Conservation (phyloP, 2,329 filamentous ascomycete genomes). For the Arthrobotrys conoides region DNA sequence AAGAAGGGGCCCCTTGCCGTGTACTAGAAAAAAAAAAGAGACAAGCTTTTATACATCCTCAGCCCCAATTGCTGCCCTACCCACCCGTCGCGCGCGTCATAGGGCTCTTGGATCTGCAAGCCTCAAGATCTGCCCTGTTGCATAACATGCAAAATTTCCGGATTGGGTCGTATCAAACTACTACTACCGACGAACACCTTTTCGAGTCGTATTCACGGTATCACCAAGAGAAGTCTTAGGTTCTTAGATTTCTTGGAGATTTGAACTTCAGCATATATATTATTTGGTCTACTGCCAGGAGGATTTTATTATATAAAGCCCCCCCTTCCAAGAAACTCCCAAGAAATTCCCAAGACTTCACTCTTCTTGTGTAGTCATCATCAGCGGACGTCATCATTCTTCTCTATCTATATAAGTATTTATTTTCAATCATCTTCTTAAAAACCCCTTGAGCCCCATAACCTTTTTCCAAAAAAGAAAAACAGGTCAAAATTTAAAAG, state of each 20-base stretch:
- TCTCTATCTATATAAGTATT: not conserved
- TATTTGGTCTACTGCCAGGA: too few species aligned
- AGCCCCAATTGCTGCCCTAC: conserved; percentile 4
- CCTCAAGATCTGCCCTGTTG: not conserved
- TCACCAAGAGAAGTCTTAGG: not conserved
- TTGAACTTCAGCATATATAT: too few species aligned
- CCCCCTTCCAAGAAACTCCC: not conserved
- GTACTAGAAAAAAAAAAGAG: too few species aligned
- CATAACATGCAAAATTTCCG: conserved; percentile 16
- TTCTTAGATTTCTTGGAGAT: too few species aligned
- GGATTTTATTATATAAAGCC: not conserved
- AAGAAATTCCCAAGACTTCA: conserved; percentile 25
- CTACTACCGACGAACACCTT: too few species aligned
- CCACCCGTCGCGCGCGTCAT: too few species aligned
- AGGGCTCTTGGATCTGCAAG: not conserved
- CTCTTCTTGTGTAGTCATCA: not conserved
- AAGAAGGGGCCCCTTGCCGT: not conserved
- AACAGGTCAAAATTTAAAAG: too few species aligned
- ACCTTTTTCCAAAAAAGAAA: not conserved
- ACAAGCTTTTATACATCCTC: not conserved
- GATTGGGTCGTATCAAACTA: conserved; percentile 56
- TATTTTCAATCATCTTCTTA: not conserved
- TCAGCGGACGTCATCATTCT: not conserved
- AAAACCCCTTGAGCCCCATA: not conserved
- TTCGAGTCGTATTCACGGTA: conserved; percentile 17